Conservation (phyloP, 116 monocot genomes). For the Posidonia oceanica region DNA sequence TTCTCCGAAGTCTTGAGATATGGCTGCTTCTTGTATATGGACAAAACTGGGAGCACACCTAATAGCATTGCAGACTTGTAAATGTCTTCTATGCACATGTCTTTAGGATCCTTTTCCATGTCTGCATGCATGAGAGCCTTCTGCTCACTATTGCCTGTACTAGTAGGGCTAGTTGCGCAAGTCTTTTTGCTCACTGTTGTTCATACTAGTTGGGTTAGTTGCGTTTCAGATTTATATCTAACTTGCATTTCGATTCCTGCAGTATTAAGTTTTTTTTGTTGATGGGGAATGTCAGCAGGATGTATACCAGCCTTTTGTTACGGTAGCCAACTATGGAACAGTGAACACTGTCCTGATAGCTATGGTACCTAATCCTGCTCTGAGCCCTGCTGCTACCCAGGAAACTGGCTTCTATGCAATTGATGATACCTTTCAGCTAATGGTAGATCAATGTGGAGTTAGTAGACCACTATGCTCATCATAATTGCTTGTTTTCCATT, state of each 20-base stretch:
- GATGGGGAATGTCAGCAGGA: slow-evolving; percentile 77
- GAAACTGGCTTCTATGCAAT: slow-evolving; percentile 72
- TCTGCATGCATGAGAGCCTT: no score
- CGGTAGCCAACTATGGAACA: slow-evolving; percentile 42
- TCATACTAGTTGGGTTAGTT: no score
- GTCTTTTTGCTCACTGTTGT: no score
- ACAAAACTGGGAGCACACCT: no score
- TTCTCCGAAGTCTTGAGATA: no score
- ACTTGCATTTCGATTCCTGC: slow-evolving; percentile 6
- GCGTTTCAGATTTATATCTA: background rate
- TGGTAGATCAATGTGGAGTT: no score
- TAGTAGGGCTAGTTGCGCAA: background rate
- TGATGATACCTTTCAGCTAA: slow-evolving; percentile 21
- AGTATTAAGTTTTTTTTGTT: slow-evolving; percentile 76
- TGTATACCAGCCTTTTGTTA: slow-evolving; percentile 41
- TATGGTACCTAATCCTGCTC: slow-evolving; percentile 25
- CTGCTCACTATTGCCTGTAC: background rate
- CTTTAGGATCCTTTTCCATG: no score
- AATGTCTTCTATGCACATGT: no score
- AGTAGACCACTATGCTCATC: no score
- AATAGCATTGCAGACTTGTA: no score
- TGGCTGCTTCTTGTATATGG: no score
- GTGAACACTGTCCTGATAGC: slow-evolving; percentile 53
- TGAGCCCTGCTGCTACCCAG: slow-evolving; percentile 16
- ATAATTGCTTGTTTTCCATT: no score